Evolutionary conservation across 2,329 filamentous ascomycete species (phyloP).

Genomic region (Xylaria sp.): DNA sequence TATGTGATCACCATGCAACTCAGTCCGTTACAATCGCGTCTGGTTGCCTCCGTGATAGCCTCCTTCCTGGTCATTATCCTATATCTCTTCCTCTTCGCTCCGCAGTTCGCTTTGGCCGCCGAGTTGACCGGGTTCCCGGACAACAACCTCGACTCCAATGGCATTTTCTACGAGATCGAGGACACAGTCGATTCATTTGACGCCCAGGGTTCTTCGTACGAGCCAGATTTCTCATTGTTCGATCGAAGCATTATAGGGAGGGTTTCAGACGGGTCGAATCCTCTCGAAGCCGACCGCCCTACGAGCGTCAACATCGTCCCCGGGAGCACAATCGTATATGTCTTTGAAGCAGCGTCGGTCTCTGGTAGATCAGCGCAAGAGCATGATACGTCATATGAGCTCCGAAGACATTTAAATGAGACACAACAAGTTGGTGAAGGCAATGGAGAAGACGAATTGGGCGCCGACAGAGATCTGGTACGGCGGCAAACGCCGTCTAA

Average conservation of each 20-base stretch:
- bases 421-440: constrained; percentile 32
- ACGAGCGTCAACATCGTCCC: constrained; percentile 67
- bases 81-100: constrained; percentile 68
- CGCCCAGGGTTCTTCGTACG: constrained; percentile 56
- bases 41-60: constrained; percentile 72
- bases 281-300: constrained; percentile 73
- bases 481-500: constrained; percentile 50
- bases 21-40: constrained; percentile 76
- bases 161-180: constrained; percentile 37
- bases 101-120: constrained; percentile 70
- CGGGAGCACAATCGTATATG: constrained; percentile 71
- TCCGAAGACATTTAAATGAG: constrained; percentile 42
- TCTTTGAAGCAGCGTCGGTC: constrained; percentile 67
- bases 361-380: constrained; percentile 52
- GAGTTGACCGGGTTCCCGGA: constrained; percentile 53
- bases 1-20: constrained; percentile 64
- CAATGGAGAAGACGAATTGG: constrained; percentile 36
- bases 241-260: constrained; percentile 72
- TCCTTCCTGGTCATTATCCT: constrained; percentile 68
- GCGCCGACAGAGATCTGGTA: constrained; percentile 33
- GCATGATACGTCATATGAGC: constrained; percentile 36
- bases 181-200: constrained; percentile 34
- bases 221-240: constrained; percentile 69
- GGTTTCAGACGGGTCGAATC: constrained; percentile 60
- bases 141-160: constrained; percentile 39